Evolutionary conservation across 805 yeast species (phyloP), one percentile per base, ranked within the genome.

Genomic region (Metschnikowia reukaufii): DNA sequence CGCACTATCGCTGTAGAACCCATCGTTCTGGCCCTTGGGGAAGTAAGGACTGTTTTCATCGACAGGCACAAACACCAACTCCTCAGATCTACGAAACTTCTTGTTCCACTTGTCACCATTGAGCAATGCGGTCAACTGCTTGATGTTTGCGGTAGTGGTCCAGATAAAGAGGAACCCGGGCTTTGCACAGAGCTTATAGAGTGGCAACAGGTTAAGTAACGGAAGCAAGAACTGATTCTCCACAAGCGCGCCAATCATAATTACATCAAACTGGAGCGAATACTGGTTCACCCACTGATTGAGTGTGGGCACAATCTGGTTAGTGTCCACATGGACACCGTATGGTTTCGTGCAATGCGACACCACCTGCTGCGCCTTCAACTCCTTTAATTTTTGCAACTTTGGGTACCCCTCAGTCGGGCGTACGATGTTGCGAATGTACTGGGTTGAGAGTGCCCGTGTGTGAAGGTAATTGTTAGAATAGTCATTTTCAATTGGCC

Each of bases 131-230:
- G 81, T 77, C 32, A 86, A 67, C 59, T 84, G 87, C 46, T 78
- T 74, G 43, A 89, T 82, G 59, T 85, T 81, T 46, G 81, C 78
- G 5, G 88, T 81, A 8, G 94, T 83, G 0, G 95, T 86, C 97
- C 97, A 91, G 44, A 91, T 77, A 59, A 86, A 88, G 20, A 90
- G 62, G 50, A 89, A 84, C 0, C 96, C 96, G 0, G 97, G 97
- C 52, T 84, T 85, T 1, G 96, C 78, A 45, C 94, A 81, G 27
- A 91, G 68, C 57, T 74, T 81, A 52, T 82, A 84, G 4, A 91
- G 70, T 0, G 96, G 96, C 37, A 90, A 67, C 53, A 77, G 78
- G 1, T 77, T 66, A 19, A 91, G 68, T 2, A 84, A 57, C 0
- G 88, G 86, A 36, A 79, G 73, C 16, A 86, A 70, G 45, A 86